These are phyloP conservation scores for Rhododendron ovatum DNA, from an alignment of 148 eudicot genomes.

Conservation along the genomic window DNA sequence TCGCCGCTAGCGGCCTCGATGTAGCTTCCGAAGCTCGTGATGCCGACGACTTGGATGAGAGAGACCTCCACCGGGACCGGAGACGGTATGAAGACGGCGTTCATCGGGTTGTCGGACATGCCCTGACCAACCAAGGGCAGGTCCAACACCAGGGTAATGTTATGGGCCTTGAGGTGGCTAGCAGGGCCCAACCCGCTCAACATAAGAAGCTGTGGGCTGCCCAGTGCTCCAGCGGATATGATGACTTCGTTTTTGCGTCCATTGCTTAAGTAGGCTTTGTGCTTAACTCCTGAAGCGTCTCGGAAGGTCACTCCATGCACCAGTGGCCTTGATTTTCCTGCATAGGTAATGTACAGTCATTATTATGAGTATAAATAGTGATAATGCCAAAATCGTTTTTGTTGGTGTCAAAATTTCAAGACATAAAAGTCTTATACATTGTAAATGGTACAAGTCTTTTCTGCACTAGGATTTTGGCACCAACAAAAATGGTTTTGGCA, in stretches of 20 bases:
- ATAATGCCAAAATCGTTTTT: too few species aligned
- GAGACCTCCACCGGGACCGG: constrained; percentile 79
- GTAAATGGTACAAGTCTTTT: too few species aligned
- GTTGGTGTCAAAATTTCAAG: too few species aligned
- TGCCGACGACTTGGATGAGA: constrained; percentile 78
- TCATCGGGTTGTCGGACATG: constrained; percentile 92
- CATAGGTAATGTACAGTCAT: neutral
- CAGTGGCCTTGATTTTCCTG: constrained; percentile 51
- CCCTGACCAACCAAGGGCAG: constrained; percentile 71
- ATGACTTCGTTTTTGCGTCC: constrained; percentile 65
- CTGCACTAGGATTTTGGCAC: too few species aligned
- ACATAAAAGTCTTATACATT: too few species aligned
- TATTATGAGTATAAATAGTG: neutral
- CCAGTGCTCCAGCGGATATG: constrained; percentile 75
- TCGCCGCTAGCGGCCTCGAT: constrained; percentile 86
- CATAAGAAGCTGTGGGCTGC: constrained; percentile 91
- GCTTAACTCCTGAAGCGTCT: constrained; percentile 50
- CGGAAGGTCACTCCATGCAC: constrained; percentile 68
- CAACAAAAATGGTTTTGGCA: too few species aligned
- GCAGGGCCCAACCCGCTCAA: constrained; percentile 81
- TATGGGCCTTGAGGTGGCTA: constrained; percentile 56
- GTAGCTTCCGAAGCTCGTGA: constrained; percentile 66
- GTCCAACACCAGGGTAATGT: constrained; percentile 56
- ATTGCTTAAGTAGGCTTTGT: constrained; percentile 48
- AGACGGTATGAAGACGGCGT: constrained; percentile 73